Evolutionary conservation across 495 filamentous ascomycete genomes (phyloP).

Genomic region (Elasticomyces elasticus): DNA sequence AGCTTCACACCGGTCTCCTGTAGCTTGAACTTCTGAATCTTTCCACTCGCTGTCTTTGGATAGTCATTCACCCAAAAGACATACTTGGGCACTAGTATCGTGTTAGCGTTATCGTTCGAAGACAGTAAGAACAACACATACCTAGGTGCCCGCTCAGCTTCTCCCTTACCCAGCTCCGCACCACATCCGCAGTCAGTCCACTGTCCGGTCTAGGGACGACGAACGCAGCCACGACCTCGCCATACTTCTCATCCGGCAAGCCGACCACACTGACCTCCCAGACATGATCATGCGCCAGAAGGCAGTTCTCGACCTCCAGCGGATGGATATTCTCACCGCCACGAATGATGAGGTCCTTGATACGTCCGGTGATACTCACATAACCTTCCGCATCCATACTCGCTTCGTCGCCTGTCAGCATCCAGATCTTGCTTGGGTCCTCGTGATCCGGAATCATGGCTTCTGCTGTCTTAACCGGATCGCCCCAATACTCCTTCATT

Average conservation of each 20-base stretch:
- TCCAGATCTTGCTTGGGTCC: conserved; percentile 50
- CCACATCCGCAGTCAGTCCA: conserved; percentile 39
- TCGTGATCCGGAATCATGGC: conserved; percentile 54
- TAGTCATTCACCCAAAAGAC: conserved; percentile 75
- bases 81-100: conserved; percentile 62
- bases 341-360: conserved; percentile 89
- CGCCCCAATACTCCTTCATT: conserved; percentile 85
- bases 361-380: conserved; percentile 54
- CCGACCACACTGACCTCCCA: conserved; percentile 74
- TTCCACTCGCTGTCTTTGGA: conserved; percentile 92
- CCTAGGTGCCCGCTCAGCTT: conserved; percentile 65
- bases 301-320: conserved; percentile 82
- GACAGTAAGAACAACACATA: conserved; percentile 30
- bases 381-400: conserved; percentile 65
- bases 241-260: conserved; percentile 71
- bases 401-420: conserved; percentile 89
- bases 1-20: conserved; percentile 50
- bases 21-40: conserved; percentile 93
- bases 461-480: conserved; percentile 56
- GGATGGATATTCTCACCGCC: conserved; percentile 97
- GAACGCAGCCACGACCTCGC: conserved; percentile 80
- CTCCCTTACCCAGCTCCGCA: conserved; percentile 62
- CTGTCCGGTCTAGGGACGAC: conserved; percentile 45
- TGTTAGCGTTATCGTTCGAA: background rate
- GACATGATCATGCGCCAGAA: conserved; percentile 61